Percentiles rank a stretch among this genome's conserved stretches.
phyloP scores from a whole-genome alignment of 2,329 filamentous ascomycete species.

The Colletotrichum magnum region DNA sequence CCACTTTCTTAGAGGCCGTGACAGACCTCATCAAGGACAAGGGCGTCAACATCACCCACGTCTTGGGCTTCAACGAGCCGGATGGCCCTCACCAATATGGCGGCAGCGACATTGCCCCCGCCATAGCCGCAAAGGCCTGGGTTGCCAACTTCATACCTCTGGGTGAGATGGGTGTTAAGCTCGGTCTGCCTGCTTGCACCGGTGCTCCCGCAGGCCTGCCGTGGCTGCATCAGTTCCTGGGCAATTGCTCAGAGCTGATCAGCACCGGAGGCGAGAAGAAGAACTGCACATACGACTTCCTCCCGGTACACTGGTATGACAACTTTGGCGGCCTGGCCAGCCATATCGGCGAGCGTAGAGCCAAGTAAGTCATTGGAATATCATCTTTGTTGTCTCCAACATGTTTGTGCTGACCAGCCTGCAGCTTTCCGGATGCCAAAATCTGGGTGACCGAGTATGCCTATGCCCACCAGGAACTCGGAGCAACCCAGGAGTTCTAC shows the following conservation, averaged over 20 bases:
- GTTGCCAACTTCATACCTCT: slow-evolving; percentile 80
- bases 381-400: not conserved
- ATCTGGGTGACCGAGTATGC: slow-evolving; percentile 89
- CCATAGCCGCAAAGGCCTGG: slow-evolving; percentile 77
- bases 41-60: slow-evolving; percentile 73
- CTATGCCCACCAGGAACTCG: slow-evolving; percentile 68
- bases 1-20: slow-evolving; percentile 73
- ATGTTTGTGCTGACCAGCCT: slow-evolving; percentile 26
- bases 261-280: slow-evolving; percentile 55
- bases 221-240: slow-evolving; percentile 69
- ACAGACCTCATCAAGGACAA: slow-evolving; percentile 64
- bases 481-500: slow-evolving; percentile 74
- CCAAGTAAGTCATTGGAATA: slow-evolving; percentile 50
- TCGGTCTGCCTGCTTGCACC: slow-evolving; percentile 80
- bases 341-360: slow-evolving; percentile 73
- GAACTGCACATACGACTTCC: slow-evolving; percentile 74
- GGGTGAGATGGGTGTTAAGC: slow-evolving; percentile 72
- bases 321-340: slow-evolving; percentile 78
- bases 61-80: slow-evolving; percentile 86
- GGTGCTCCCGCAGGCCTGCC: slow-evolving; percentile 70
- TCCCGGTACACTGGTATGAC: slow-evolving; percentile 79
- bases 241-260: slow-evolving; percentile 72
- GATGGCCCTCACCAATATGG: slow-evolving; percentile 70
- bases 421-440: slow-evolving; percentile 70
- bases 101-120: slow-evolving; percentile 73